Conservation (phyloP, 2,329 filamentous ascomycete genomes). For the Gyromitra esculenta region DNA sequence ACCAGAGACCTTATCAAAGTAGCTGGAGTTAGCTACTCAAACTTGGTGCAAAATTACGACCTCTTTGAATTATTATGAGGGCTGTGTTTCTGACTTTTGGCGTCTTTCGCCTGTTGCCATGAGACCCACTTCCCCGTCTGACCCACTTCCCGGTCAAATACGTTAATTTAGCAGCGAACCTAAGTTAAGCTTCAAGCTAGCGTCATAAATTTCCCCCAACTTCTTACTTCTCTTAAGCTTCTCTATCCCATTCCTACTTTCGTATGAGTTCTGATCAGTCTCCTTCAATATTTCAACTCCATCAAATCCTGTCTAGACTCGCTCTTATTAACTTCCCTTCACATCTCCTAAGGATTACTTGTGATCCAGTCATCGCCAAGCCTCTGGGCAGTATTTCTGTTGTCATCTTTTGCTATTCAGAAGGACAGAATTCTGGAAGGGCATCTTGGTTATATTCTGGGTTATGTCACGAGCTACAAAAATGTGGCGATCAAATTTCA, state of each 20-base stretch:
- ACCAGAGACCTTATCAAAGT: no score
- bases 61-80: no score
- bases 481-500: constrained; percentile 32
- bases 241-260: not conserved
- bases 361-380: not conserved
- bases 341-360: not conserved
- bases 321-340: not conserved
- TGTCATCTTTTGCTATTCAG: not conserved
- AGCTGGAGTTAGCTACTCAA: no score
- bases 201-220: no score
- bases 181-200: no score
- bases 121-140: no score
- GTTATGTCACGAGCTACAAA: not conserved
- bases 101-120: no score
- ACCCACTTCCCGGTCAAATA: no score
- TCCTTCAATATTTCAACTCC: not conserved
- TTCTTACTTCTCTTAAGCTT: not conserved
- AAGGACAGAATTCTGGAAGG: not conserved
- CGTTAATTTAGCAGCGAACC: no score
- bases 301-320: not conserved
- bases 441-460: not conserved
- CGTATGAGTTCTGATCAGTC: not conserved
- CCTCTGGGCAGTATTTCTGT: not conserved
- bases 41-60: no score
- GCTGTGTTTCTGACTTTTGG: no score